Percentiles rank a stretch among this genome's conserved stretches.
Evolutionary conservation across 2,329 filamentous ascomycete species (phyloP).

Genomic region (Alternaria arborescens): DNA sequence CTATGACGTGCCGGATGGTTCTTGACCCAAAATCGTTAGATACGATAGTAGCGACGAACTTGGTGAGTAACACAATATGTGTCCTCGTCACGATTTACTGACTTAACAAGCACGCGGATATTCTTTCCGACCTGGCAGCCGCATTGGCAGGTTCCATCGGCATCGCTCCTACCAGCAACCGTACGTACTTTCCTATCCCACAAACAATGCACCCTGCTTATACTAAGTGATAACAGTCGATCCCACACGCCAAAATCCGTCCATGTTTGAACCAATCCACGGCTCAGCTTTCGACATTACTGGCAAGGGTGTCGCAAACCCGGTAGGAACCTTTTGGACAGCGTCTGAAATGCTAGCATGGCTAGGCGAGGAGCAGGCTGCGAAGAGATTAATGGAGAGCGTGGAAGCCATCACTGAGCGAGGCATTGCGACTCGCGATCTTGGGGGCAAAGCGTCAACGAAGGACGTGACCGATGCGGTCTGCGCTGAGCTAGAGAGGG

Average conservation of each 20-base stretch:
- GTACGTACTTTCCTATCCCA: conserved; percentile 1
- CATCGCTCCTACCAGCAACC: conserved; percentile 74
- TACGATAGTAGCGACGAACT: conserved; percentile 70
- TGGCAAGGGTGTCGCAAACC: conserved; percentile 65
- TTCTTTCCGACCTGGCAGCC: conserved; percentile 75
- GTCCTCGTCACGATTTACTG: background rate
- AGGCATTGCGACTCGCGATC: conserved; percentile 62
- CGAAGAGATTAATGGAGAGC: conserved; percentile 59
- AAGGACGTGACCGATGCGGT: conserved; percentile 56
- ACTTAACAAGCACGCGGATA: conserved; percentile 62
- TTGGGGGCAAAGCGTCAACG: conserved; percentile 58
- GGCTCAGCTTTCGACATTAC: conserved; percentile 68
- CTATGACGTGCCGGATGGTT: conserved; percentile 72
- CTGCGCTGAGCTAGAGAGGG: conserved; percentile 48
- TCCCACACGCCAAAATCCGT: conserved; percentile 66
- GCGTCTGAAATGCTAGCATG: conserved; percentile 66
- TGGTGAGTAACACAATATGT: conserved; percentile 41
- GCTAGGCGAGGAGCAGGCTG: conserved; percentile 64
- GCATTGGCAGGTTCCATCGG: conserved; percentile 75
- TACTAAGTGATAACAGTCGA: conserved; percentile 56
- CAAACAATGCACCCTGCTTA: background rate
- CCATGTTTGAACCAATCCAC: conserved; percentile 70
- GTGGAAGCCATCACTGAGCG: conserved; percentile 64
- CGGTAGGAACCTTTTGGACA: conserved; percentile 68
- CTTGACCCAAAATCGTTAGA: conserved; percentile 67